Evolutionary conservation across 805 yeast species (phyloP), one percentile per base, ranked within the genome.

Genomic region (Torulaspora maleeae): DNA sequence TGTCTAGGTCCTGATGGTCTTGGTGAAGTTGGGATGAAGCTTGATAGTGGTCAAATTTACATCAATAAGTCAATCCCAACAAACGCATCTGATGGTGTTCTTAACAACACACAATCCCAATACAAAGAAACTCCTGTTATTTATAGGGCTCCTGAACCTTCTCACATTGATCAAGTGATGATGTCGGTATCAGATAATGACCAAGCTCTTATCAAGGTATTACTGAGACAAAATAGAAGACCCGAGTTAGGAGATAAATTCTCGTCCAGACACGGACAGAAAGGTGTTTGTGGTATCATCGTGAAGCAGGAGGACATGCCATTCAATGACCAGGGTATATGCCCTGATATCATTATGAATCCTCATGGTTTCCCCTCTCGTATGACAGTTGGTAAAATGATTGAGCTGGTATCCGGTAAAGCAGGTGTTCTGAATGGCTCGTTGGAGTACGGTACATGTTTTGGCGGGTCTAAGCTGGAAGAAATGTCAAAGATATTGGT

Each of bases 291-390:
- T 73, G 98, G 99, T 70, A 88, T 93, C 55, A 93, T 91, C 65
- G 97, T 91, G 4, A 89, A 88, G 56, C 98, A 91, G 64, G 98
- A 91, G 57, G 99, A 91, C 61, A 75, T 91, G 76, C 99, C 99
- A 11, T 91, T 91, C 69, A 87, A 82, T 62, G 98, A 93, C 57
- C 78, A 82, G 47, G 99, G 99, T 63, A 78, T 93, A 20, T 74
- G 80, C 3, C 99, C 99, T 0, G 99, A 91, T 70, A 90, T 91
- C 53, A 91, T 91, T 60, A 91, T 91, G 97, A 91, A 91, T 63
- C 99, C 99, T 1, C 99, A 91, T 67, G 99, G 97, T 72, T 93
- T 91, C 83, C 99, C 99, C 51, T 91, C 98, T 28, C 95, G 99
- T 78, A 93, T 93, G 99, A 93, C 99, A 32, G 98, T 93, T 15